Percentiles rank a stretch among this genome's conserved stretches.
Evolutionary conservation across 768 basidiomycete genomes (phyloP).

Genomic region (Pisolithus marmoratus): DNA sequence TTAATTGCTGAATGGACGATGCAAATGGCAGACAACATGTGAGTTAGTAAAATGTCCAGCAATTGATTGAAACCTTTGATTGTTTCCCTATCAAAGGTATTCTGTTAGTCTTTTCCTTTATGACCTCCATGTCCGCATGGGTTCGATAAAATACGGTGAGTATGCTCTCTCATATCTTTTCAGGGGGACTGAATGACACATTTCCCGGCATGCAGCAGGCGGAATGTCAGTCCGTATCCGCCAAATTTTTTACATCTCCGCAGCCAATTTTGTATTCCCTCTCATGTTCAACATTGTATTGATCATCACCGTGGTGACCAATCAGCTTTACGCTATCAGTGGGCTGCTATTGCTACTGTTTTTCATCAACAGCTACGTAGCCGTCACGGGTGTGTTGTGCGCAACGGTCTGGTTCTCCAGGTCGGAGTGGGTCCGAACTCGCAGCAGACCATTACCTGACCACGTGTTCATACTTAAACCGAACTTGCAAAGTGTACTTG

Average conservation of each 20-base stretch:
- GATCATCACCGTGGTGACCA: conserved; percentile 18
- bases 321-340: not conserved
- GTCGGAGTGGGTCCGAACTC: conserved; percentile 1
- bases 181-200: not conserved
- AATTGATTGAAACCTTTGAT: not conserved
- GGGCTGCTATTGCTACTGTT: not conserved
- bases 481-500: not conserved
- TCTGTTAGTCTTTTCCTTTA: conserved; percentile 24
- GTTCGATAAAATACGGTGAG: not conserved
- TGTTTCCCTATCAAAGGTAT: conserved; percentile 11
- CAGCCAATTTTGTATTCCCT: conserved; percentile 35
- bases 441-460: not conserved
- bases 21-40: conserved; percentile 31
- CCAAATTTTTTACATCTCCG: conserved; percentile 31
- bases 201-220: conserved; percentile 5
- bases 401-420: conserved; percentile 28
- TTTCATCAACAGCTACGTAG: conserved; percentile 23
- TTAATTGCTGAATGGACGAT: conserved; percentile 28
- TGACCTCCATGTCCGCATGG: conserved; percentile 11
- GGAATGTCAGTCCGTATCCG: conserved; percentile 20
- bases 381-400: conserved; percentile 32
- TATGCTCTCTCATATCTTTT: not conserved
- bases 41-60: conserved; percentile 4
- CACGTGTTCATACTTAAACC: not conserved
- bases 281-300: conserved; percentile 29